Percentiles rank a stretch among this genome's conserved stretches.
phyloP scores from a whole-genome alignment of 768 basidiomycete species.

The Termitomyces sp. region DNA sequence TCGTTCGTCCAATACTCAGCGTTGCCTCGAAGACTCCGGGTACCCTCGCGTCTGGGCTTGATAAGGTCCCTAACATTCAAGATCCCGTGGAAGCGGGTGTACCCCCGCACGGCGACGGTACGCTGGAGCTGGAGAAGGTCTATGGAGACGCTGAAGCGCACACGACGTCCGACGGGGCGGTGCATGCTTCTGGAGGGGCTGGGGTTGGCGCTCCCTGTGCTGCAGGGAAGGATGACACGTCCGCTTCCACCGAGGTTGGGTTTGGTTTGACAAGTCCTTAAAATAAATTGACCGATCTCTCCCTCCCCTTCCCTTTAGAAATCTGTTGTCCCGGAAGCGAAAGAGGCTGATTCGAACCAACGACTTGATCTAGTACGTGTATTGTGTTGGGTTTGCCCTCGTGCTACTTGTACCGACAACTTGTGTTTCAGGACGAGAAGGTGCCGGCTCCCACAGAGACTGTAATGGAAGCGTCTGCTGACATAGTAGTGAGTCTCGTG shows the following conservation, averaged over 20 bases:
- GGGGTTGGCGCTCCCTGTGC: too few species aligned
- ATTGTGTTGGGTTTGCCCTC: too few species aligned
- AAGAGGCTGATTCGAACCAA: background rate
- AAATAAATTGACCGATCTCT: too few species aligned
- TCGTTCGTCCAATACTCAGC: background rate
- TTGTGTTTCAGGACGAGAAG: constrained; percentile 3
- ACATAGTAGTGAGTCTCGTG: constrained; percentile 4
- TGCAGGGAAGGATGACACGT: too few species aligned
- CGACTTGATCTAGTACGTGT: background rate
- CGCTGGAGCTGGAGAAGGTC: background rate
- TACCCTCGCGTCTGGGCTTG: background rate
- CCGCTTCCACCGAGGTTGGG: constrained; percentile 13
- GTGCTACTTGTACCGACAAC: too few species aligned
- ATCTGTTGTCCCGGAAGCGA: background rate
- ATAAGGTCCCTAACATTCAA: background rate
- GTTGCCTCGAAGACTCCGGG: background rate
- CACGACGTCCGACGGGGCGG: background rate
- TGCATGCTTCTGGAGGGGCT: too few species aligned
- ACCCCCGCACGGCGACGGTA: constrained; percentile 2
- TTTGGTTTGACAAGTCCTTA: background rate
- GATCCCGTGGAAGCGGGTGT: background rate
- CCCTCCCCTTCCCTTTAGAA: background rate
- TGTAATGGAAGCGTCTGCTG: background rate
- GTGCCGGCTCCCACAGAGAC: background rate
- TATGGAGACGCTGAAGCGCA: too few species aligned